Conservation (phyloP, 305 asterid species). For the Fraxinus baroniana region DNA sequence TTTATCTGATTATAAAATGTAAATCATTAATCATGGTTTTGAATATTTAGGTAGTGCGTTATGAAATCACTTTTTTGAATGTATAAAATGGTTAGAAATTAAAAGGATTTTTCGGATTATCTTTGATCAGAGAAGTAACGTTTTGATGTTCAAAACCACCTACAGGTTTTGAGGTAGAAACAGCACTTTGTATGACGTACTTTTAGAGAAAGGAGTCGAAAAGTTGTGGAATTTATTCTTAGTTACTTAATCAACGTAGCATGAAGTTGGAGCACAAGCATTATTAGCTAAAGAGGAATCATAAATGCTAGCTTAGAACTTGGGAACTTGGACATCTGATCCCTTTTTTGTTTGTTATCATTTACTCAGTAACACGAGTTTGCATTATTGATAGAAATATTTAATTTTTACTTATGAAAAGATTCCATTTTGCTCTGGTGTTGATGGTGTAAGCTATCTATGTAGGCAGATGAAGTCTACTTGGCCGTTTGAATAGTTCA, state of each 20-base stretch:
- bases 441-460: not conserved
- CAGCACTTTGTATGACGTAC: not conserved
- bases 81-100: conserved; percentile 21
- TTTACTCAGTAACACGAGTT: not conserved
- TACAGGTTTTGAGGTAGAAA: not conserved
- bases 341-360: not conserved
- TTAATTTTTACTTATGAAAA: not conserved
- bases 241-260: conserved; percentile 15
- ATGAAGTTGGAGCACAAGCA: conserved; percentile 5
- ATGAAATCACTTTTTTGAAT: conserved; percentile 24
- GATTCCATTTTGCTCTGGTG: not conserved
- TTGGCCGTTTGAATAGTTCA: not conserved
- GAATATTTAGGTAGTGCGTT: conserved; percentile 31
- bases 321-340: not conserved
- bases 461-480: not conserved
- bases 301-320: not conserved
- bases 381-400: not conserved
- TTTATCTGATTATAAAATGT: conserved; percentile 25
- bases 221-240: conserved; percentile 16
- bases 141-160: not conserved
- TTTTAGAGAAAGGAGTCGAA: conserved; percentile 20
- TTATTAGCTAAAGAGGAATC: not conserved
- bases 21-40: not conserved
- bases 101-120: conserved; percentile 17
- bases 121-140: conserved; percentile 20